Evolutionary conservation across 2,329 filamentous ascomycete species (phyloP).

Genomic region (Fusarium sp.): DNA sequence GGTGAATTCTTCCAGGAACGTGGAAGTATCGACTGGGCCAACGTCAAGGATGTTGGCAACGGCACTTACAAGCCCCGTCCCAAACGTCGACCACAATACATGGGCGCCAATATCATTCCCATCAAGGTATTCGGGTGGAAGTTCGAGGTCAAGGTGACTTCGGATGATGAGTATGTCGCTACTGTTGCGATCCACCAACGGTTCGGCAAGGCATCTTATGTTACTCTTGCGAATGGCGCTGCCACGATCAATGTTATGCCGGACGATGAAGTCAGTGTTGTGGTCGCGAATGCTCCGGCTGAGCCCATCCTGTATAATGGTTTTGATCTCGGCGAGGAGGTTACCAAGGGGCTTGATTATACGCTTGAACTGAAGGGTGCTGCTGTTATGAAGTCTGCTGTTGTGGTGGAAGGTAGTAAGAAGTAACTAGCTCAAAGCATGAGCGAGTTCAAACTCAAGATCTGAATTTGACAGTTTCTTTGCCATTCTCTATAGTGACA

Average conservation of each 20-base stretch:
- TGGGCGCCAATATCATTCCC: constrained; percentile 64
- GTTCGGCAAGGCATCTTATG: constrained; percentile 52
- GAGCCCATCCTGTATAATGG: constrained; percentile 59
- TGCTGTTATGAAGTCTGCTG: constrained; percentile 19
- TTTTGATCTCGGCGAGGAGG: constrained; percentile 54
- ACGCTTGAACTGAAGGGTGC: constrained; percentile 53
- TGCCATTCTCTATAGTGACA: not conserved
- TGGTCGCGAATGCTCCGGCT: constrained; percentile 63
- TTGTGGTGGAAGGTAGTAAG: no score
- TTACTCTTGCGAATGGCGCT: constrained; percentile 51
- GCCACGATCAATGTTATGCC: constrained; percentile 51
- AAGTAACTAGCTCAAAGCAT: no score
- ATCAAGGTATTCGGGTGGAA: constrained; percentile 52
- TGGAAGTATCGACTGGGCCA: constrained; percentile 56
- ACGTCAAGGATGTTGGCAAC: constrained; percentile 54
- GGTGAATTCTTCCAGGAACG: constrained; percentile 54
- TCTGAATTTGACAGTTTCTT: no score
- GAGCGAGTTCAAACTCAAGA: no score
- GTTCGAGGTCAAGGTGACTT: constrained; percentile 53
- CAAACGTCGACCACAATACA: constrained; percentile 59
- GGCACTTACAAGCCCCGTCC: constrained; percentile 59
- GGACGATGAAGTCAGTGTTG: constrained; percentile 60
- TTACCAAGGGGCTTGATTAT: constrained; percentile 56
- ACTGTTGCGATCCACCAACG: constrained; percentile 55
- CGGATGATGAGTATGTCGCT: constrained; percentile 55